Percentiles rank a stretch among this genome's conserved stretches.
These are phyloP conservation scores for Colletotrichum sp. DNA, from an alignment of 2,329 filamentous ascomycete species.

Conservation along the genomic window DNA sequence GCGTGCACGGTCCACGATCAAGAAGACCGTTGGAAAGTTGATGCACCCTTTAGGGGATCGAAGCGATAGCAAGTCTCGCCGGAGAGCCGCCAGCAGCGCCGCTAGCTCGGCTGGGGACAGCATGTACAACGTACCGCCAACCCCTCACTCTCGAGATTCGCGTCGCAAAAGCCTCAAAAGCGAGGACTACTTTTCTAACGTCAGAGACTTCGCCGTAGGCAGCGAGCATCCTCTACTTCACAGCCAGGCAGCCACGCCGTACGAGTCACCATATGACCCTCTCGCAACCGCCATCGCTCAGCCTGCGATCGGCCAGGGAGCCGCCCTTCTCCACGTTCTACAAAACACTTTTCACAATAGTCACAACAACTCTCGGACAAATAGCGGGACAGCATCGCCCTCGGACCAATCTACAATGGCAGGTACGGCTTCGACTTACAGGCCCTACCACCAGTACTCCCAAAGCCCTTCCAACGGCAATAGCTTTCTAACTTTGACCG, in stretches of 20 bases:
- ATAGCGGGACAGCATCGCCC: constrained; percentile 12
- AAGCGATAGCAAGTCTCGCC: constrained; percentile 57
- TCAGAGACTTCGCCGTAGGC: constrained; percentile 41
- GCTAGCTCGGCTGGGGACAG: constrained; percentile 68
- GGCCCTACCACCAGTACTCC: constrained; percentile 42
- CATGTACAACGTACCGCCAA: constrained; percentile 49
- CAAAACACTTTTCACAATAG: background rate
- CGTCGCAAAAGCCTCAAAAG: constrained; percentile 58
- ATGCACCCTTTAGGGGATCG: constrained; percentile 64
- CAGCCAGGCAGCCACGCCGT: constrained; percentile 74
- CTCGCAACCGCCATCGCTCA: constrained; percentile 35
- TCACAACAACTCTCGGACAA: background rate
- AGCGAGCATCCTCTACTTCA: constrained; percentile 73
- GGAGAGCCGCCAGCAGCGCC: constrained; percentile 64
- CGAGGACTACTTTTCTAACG: constrained; percentile 57
- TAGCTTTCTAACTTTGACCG: constrained; percentile 47
- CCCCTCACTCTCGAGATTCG: constrained; percentile 56
- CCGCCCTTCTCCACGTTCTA: background rate
- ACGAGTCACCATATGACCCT: constrained; percentile 48
- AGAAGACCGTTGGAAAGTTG: constrained; percentile 68
- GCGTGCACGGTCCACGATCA: constrained; percentile 79
- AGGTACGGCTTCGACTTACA: constrained; percentile 20
- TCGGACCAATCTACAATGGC: constrained; percentile 15
- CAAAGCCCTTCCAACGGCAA: constrained; percentile 49
- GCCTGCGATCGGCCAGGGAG: background rate